These are phyloP conservation scores for Oldenlandia corymbosa DNA, from an alignment of 257 asterid species.

Conservation along the genomic window DNA sequence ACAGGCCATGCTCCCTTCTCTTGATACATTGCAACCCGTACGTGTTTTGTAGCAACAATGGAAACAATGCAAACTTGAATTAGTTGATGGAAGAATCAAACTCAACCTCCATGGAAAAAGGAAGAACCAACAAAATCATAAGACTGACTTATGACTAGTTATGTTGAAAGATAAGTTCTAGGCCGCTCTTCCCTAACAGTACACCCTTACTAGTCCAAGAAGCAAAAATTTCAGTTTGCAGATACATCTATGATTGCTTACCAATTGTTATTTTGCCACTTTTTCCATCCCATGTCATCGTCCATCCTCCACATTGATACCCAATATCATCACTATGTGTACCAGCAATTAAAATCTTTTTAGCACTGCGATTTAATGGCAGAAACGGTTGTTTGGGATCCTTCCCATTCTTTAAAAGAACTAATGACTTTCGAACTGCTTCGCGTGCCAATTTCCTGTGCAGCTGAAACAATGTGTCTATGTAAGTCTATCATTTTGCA, in stretches of 20 bases:
- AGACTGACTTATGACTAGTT: too few relatives aligned
- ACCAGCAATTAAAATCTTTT: constrained; percentile 59
- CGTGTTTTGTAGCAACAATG: not conserved
- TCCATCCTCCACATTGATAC: constrained; percentile 88
- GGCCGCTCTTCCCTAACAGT: not conserved
- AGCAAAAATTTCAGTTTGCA: not conserved
- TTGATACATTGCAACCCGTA: not conserved
- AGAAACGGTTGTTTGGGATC: constrained; percentile 53
- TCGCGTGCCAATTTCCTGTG: constrained; percentile 36
- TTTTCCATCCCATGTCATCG: constrained; percentile 71
- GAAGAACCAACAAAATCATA: too few relatives aligned
- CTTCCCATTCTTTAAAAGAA: constrained; percentile 69
- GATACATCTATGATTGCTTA: constrained; percentile 14
- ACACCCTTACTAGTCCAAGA: not conserved
- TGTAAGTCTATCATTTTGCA: not conserved
- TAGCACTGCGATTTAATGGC: constrained; percentile 50
- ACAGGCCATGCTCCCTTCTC: not conserved
- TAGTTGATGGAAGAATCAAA: not conserved
- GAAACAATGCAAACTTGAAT: not conserved
- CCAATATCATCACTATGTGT: constrained; percentile 69
- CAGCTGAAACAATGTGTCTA: constrained; percentile 11
- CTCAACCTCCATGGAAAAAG: not conserved
- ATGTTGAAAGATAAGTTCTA: not conserved
- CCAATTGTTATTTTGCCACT: constrained; percentile 70
- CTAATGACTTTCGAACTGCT: constrained; percentile 48